phyloP scores from a whole-genome alignment of 2,329 filamentous ascomycete species.

The Fusarium foetens region DNA sequence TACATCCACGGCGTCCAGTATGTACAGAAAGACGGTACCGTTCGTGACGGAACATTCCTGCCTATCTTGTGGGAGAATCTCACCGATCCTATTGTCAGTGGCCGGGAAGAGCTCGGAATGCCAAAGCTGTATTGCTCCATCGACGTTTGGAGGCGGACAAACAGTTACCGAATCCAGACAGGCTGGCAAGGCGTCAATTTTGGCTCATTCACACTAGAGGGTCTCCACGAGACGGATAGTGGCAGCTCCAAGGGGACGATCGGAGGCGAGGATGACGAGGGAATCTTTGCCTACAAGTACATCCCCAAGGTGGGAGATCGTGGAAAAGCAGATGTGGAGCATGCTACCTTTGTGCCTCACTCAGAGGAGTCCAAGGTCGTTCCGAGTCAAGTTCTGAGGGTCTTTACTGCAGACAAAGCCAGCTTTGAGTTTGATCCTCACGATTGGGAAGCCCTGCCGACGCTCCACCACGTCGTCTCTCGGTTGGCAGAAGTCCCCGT shows the following conservation, averaged over 20 bases:
- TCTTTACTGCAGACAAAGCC: neutral
- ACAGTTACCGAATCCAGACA: neutral
- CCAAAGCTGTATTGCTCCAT: constrained; percentile 7
- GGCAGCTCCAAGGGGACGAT: neutral
- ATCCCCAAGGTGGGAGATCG: neutral
- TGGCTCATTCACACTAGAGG: neutral
- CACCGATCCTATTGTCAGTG: constrained; percentile 68
- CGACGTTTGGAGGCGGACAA: neutral
- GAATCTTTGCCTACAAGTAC: neutral
- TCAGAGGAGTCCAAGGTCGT: neutral
- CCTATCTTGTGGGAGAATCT: constrained; percentile 41
- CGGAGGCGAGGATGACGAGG: neutral
- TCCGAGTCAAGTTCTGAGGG: neutral
- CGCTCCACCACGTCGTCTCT: neutral
- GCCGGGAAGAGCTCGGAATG: constrained; percentile 66
- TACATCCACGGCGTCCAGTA: constrained; percentile 72
- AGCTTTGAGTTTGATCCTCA: constrained; percentile 1
- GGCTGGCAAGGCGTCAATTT: constrained; percentile 1
- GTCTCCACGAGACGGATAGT: neutral
- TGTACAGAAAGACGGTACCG: constrained; percentile 57
- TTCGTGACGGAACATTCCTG: constrained; percentile 42
- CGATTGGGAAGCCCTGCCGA: neutral
- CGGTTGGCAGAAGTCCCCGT: neutral
- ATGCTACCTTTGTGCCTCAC: neutral
- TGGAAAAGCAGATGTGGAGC: neutral